Evolutionary conservation across 306 rosid genomes (phyloP), one percentile per base, ranked within the genome.

Genomic region (Fragaria iinumae): DNA sequence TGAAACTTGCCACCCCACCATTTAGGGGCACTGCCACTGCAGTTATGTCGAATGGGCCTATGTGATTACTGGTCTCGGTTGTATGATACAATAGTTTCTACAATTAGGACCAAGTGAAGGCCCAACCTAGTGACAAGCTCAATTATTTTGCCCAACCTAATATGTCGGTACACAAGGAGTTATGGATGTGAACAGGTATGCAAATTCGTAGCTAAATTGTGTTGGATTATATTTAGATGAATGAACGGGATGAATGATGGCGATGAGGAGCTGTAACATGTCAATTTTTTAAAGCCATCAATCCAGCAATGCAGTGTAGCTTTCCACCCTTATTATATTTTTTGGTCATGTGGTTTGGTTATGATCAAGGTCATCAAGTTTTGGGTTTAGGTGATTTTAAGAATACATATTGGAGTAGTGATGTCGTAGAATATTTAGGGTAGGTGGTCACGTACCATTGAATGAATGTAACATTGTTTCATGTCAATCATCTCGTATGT

Each of bases 181-280:
- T 64, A 39, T n/a, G 14, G 76, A 38, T 47, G 76, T 39, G 20
- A 73, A 39, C 67, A 56, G 68, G 68, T 73, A 8, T 25, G 25
- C n/a, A 18, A 71, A 50, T 53, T 36, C 38, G 4, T 60, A 32
- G 69, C 69, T 64, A 41, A 50, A 10, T 39, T 45, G 47, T 63
- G 52, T 72, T 49, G 18, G 11, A 49, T 71, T 52, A 27, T 49
- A 8, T 55, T 41, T 57, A 32, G 67, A 25, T 7, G 59, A 25
- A 25, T 57, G 32, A 36, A 36, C 6, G 39, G 39, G 63, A 34
- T 38, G 76, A 69, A 69, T 45, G 73, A 45, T 6, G 36, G 32
- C 4, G 63, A 71, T 32, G 75, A 74, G 59, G 69, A 60, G 77
- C 59, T 60, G 77, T 60, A 44, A 56, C 8, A 20, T 57, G 77